phyloP scores from a whole-genome alignment of 768 basidiomycete species.

The Pilatotrama ljubarskyi region DNA sequence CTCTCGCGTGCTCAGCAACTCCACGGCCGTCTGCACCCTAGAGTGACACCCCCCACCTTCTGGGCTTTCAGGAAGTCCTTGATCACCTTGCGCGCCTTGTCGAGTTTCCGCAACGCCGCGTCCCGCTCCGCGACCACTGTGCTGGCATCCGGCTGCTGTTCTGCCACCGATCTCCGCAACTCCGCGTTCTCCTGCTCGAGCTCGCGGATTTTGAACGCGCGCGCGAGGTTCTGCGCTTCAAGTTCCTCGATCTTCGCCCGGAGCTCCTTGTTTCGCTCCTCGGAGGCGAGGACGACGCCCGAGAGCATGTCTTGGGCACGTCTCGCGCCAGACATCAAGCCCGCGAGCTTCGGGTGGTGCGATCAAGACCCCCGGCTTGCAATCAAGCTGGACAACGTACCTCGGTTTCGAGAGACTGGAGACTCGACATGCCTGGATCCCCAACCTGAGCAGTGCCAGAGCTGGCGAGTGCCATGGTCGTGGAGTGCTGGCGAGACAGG shows the following conservation, averaged over 20 bases:
- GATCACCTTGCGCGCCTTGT: slow-evolving; percentile 42
- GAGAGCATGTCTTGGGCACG: slow-evolving; percentile 35
- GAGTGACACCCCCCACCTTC: slow-evolving; percentile 30
- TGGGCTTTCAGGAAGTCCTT: slow-evolving; percentile 44
- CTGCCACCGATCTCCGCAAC: slow-evolving; percentile 32
- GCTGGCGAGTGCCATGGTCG: slow-evolving; percentile 1
- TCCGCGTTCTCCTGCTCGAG: slow-evolving; percentile 37
- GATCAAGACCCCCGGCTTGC: not conserved
- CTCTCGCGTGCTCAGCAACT: not conserved
- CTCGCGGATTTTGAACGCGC: slow-evolving; percentile 29
- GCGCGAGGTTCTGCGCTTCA: slow-evolving; percentile 33
- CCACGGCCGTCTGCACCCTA: too few species aligned
- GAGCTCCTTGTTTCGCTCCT: slow-evolving; percentile 28
- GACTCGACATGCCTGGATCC: not conserved
- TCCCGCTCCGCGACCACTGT: slow-evolving; percentile 35
- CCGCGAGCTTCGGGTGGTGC: slow-evolving; percentile 2
- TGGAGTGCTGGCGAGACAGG: not conserved
- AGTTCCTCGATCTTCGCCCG: slow-evolving; percentile 39
- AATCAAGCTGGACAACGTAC: not conserved
- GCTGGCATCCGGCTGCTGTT: slow-evolving; percentile 31
- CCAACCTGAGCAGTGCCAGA: not conserved
- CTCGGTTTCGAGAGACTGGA: not conserved
- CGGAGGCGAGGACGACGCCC: slow-evolving; percentile 21
- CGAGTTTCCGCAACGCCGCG: slow-evolving; percentile 22
- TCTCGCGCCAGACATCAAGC: not conserved